Conservation (phyloP, 768 basidiomycete species). For the Tulasnella sp. region DNA sequence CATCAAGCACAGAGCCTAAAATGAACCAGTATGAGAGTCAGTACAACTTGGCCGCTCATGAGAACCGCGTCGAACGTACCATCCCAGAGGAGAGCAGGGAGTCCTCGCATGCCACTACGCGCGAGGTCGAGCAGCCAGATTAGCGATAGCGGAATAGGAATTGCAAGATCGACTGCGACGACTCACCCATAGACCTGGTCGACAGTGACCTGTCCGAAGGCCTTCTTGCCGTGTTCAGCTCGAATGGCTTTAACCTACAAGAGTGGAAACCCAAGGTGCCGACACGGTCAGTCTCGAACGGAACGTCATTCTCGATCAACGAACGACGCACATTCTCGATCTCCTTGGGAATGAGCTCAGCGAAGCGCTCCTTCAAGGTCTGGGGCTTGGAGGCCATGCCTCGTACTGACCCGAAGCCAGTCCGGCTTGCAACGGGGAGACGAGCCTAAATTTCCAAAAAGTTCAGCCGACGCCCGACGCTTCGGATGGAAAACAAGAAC, state of each 20-base stretch:
- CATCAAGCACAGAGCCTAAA: slow-evolving; percentile 80
- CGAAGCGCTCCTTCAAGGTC: slow-evolving; percentile 86
- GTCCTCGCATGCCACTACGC: slow-evolving; percentile 75
- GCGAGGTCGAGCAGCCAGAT: neutral
- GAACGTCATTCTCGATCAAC: slow-evolving; percentile 10
- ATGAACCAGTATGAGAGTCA: neutral
- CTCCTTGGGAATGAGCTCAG: slow-evolving; percentile 89
- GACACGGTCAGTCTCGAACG: neutral
- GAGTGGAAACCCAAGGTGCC: neutral
- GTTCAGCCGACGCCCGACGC: slow-evolving; percentile 18
- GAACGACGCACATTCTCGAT: slow-evolving; percentile 55
- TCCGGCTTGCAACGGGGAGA: slow-evolving; percentile 9
- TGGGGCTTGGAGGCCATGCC: slow-evolving; percentile 49
- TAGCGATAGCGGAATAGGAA: slow-evolving; percentile 2
- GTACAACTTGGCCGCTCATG: neutral
- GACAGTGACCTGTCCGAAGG: slow-evolving; percentile 86
- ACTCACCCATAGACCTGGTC: slow-evolving; percentile 85
- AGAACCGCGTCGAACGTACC: slow-evolving; percentile 36
- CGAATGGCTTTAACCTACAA: slow-evolving; percentile 75
- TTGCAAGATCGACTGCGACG: slow-evolving; percentile 9
- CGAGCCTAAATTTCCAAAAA: slow-evolving; percentile 27
- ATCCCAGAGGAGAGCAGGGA: slow-evolving; percentile 96
- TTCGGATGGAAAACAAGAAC: neutral
- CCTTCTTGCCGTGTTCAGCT: slow-evolving; percentile 83
- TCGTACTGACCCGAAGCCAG: slow-evolving; percentile 14